Evolutionary conservation across 2,329 filamentous ascomycete species (phyloP), one percentile per base, ranked within the genome.

Genomic region (Ilyonectria mors-panacis): DNA sequence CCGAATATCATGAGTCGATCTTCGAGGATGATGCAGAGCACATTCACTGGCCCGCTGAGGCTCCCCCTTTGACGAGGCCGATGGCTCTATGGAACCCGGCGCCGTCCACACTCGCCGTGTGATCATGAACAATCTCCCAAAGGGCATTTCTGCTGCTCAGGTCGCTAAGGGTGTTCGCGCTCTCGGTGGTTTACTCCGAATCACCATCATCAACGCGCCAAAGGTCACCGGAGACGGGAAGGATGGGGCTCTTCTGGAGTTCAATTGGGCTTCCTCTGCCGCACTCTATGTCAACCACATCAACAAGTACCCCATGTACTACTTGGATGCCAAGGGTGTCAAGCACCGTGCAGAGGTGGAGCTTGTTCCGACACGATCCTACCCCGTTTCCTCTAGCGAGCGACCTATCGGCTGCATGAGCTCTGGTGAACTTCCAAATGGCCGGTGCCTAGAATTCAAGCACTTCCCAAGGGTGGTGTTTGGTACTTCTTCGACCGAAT

Each of bases 91-190:
- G 10, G 15, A 28, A 3, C 28, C 6, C 0, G 17, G 15, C 2
- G 7, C 10, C 0, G 9, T 51, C 7, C 21, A 60, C 10, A 74
- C 72, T 9, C 76, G 78, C 0, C 71, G 76, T 0, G 67, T 80
- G 0, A 8, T 78, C 0, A 35, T 80, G 0, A 35, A 53, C 12
- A 73, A 76, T 3, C 62, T 81, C 0, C 77, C 79, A 0, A 26
- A 26, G 0, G 47, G 54, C 0, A 50, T 67, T 2, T 65, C 50
- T 0, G 13, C 63, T 1, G 19, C 66, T 2, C 77, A 78, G 23
- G 35, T 78, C 2, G 53, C 75, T 1, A 47, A 65, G 1, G 73
- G 69, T 1, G 68, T 79, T 7, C 37, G 54, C 1, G 68, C 68
- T 8, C 6, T 54, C 1, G 73, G 69, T 0, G 70, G 70, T 0